Evolutionary conservation across 179 eudicot genomes (phyloP).

Genomic region (Beta macrorhiza): DNA sequence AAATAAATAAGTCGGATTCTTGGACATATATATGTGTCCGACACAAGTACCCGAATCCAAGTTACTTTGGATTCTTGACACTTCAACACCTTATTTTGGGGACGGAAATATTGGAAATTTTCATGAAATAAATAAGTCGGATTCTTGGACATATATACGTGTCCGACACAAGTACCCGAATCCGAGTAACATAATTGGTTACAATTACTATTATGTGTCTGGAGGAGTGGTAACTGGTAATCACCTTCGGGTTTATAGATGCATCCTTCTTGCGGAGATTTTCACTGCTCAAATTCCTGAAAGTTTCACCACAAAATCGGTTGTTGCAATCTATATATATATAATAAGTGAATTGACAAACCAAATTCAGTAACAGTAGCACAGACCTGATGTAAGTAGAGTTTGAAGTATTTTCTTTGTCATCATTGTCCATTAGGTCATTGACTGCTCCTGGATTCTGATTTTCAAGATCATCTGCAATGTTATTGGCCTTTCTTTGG

Average conservation of each 20-base stretch:
- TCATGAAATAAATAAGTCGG: too few species aligned
- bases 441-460: conserved; percentile 25
- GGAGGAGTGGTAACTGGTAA: neutral
- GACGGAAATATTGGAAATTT: too few species aligned
- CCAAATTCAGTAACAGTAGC: neutral
- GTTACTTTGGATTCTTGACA: too few species aligned
- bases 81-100: too few species aligned
- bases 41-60: too few species aligned
- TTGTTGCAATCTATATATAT: neutral
- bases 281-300: conserved; percentile 28
- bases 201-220: neutral
- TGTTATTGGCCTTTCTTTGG: conserved; percentile 17
- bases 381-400: conserved; percentile 59
- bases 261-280: conserved; percentile 23
- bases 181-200: too few species aligned
- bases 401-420: conserved; percentile 71
- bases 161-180: too few species aligned
- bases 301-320: neutral
- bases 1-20: too few species aligned
- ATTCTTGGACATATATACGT: too few species aligned
- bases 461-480: conserved; percentile 21
- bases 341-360: neutral
- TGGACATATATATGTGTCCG: too few species aligned
- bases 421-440: conserved; percentile 38
- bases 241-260: conserved; percentile 35